Base-by-base conservation (phyloP, 164 flowering plant species). In the Vitis amurensis region DNA sequence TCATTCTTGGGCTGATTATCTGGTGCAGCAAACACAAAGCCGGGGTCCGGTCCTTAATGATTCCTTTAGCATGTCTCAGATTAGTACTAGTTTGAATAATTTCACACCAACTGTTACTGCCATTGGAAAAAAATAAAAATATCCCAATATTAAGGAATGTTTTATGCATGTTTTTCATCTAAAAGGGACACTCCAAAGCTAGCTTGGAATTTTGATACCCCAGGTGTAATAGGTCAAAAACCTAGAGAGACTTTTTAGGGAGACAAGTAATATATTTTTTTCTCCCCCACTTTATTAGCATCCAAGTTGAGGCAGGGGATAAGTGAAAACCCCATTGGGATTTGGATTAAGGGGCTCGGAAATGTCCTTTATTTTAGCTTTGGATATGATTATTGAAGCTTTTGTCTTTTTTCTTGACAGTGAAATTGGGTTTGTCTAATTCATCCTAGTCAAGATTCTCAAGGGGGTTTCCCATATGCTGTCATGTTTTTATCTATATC, bases 371-470 rank as follows among this genome's bases (percentile, higher is more conserved):
- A 51, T 53, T 31, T 50, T 56, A 30, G 51, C 50, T 62, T 61
- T 53, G 59, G 60, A 37, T 50, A 65, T 76, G 68, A 69, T 72
- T 72, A 73, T 72, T 68, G 73, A 51, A 37, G n/a, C 29, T 76
- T 70, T 72, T 53, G 56, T 53, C 56, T 57, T 77, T 67, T 72
- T 73, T 60, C 55, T 55, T 69, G 70, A 30, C 61, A 64, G 56
- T 69, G 60, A 55, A 68, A 16, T 48, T 47, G 69, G 58, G 17
- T 49, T 59, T 61, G 55, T 66, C 61, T 4, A 69, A 47, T 69
- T 55, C 73, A 53, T 5, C 60, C 62, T 51, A 69, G 73, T 64
- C 77, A 69, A 60, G 60, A 62, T 37, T 64, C 65, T 68, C 58
- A 68, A 74, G 59, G n/a, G 63, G 68, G 63, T 7, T 73, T 58